Evolutionary conservation across 2,329 filamentous ascomycete species (phyloP), one percentile per base, ranked within the genome.

Genomic region (Penicillium sp.): DNA sequence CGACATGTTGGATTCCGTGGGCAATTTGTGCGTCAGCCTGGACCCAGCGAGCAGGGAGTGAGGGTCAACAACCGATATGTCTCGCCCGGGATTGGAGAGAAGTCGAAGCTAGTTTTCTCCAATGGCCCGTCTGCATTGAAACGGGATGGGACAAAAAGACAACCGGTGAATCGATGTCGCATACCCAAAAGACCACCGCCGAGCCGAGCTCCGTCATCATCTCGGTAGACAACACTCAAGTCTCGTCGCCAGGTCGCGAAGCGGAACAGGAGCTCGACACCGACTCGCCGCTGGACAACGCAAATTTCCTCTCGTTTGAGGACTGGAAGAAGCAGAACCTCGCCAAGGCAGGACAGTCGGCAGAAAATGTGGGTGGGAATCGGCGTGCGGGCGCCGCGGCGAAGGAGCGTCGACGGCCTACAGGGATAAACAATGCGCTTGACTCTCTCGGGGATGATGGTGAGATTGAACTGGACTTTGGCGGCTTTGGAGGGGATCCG

Each of bases 281-380:
- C 6, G 90, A 91, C 52, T 89, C 87, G 2, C 84, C 86, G 0
- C 81, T 90, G 11, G 89, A 92, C 71, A 91, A 91, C 68, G 86
- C 89, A 50, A 90, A 93, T 7, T 98, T 98, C 75, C 88, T 98
- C 70, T 97, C 95, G 0, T 99, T 99, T 70, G 95, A 98, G 75
- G 94, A 98, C 71, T 99, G 95, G 95, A 98, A 97, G 80, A 92
- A 90, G 72, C 91, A 93, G 82, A 97, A 96, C 79, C 81, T 98
- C 19, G 91, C 90, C 56, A 91, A 92, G 73, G 90, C 88, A 3
- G 94, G 92, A 13, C 94, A 97, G 72, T 92, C 82, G 73, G 91
- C 79, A 67, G 91, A 85, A 77, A 88, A 85, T 77, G 84, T 85
- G 73, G 91, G 81, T 74, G 87, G 83, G 67, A 83, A 71, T 75